Conservation (phyloP, 352 stramenopile genomes). For the Globisporangium splendens region DNA sequence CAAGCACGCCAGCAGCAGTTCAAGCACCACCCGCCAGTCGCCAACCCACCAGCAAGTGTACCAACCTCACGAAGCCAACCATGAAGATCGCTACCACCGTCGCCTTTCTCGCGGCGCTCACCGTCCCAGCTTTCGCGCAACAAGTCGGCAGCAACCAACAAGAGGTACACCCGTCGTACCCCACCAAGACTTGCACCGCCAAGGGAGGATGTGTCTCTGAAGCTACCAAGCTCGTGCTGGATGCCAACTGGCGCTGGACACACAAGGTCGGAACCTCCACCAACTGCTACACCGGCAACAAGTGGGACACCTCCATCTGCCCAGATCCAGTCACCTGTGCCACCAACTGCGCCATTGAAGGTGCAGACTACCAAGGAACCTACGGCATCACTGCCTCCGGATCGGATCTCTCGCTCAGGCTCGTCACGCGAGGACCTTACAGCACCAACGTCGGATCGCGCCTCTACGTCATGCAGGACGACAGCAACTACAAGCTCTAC, state of each 20-base stretch:
- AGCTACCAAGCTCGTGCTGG: slow-evolving; percentile 55
- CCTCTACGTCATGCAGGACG: slow-evolving; percentile 48
- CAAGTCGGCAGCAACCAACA: slow-evolving; percentile 38
- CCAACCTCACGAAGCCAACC: slow-evolving; percentile 4
- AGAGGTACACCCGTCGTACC: slow-evolving; percentile 50
- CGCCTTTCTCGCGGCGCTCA: not conserved
- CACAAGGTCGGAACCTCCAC: slow-evolving; percentile 57
- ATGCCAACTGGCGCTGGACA: slow-evolving; percentile 74
- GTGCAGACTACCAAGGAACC: slow-evolving; percentile 55
- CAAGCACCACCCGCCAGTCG: no score
- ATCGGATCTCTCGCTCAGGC: slow-evolving; percentile 43
- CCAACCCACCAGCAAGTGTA: not conserved
- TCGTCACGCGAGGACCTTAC: slow-evolving; percentile 55
- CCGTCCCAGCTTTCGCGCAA: slow-evolving; percentile 18
- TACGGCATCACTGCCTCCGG: slow-evolving; percentile 56
- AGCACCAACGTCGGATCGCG: slow-evolving; percentile 60
- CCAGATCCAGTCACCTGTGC: slow-evolving; percentile 38
- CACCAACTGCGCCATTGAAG: slow-evolving; percentile 62
- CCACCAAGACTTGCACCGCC: slow-evolving; percentile 41
- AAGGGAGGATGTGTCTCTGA: slow-evolving; percentile 33
- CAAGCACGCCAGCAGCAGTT: no score
- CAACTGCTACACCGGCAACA: slow-evolving; percentile 65
- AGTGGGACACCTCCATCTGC: slow-evolving; percentile 53
- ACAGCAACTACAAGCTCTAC: slow-evolving; percentile 53
- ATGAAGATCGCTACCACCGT: slow-evolving; percentile 1